These are phyloP conservation scores for Cyclanthera cordifolia DNA, from an alignment of 306 rosid species.

Conservation along the genomic window DNA sequence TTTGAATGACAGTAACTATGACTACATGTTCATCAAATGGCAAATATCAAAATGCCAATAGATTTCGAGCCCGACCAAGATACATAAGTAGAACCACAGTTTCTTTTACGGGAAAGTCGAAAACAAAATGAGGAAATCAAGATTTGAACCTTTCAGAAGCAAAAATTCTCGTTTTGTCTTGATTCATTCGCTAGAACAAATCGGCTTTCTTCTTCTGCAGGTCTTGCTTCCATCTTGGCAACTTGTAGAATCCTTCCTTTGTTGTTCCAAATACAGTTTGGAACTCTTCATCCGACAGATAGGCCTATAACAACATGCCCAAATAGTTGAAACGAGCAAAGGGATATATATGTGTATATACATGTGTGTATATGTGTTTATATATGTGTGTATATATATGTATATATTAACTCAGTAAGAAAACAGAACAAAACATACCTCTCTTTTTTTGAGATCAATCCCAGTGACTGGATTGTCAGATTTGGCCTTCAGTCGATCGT, in stretches of 20 bases:
- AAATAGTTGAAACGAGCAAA: slow-evolving; percentile 3
- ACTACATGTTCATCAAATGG: slow-evolving; percentile 40
- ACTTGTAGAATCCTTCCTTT: slow-evolving; percentile 74
- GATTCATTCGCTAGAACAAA: slow-evolving; percentile 41
- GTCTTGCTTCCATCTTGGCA: slow-evolving; percentile 98
- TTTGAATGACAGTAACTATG: slow-evolving; percentile 43
- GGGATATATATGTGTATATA: neutral
- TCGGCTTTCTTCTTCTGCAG: slow-evolving; percentile 84
- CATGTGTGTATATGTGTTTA: too few relatives aligned
- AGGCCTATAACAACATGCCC: slow-evolving; percentile 37
- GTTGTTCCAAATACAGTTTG: slow-evolving; percentile 46
- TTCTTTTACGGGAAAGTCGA: slow-evolving; percentile 27
- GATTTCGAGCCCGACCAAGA: slow-evolving; percentile 34
- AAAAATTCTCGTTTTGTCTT: neutral
- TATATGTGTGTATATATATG: too few relatives aligned
- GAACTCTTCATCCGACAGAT: slow-evolving; percentile 78
- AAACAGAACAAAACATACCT: slow-evolving; percentile 42
- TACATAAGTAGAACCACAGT: slow-evolving; percentile 42
- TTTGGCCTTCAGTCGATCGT: slow-evolving; percentile 78
- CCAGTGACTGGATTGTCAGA: slow-evolving; percentile 73
- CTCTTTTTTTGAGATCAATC: slow-evolving; percentile 77
- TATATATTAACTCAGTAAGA: slow-evolving; percentile 3
- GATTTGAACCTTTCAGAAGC: slow-evolving; percentile 13
- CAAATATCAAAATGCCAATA: slow-evolving; percentile 35
- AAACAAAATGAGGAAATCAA: slow-evolving; percentile 31